Conservation (phyloP, 176 grass and related monocot genomes). For the Oryza coarctata region DNA sequence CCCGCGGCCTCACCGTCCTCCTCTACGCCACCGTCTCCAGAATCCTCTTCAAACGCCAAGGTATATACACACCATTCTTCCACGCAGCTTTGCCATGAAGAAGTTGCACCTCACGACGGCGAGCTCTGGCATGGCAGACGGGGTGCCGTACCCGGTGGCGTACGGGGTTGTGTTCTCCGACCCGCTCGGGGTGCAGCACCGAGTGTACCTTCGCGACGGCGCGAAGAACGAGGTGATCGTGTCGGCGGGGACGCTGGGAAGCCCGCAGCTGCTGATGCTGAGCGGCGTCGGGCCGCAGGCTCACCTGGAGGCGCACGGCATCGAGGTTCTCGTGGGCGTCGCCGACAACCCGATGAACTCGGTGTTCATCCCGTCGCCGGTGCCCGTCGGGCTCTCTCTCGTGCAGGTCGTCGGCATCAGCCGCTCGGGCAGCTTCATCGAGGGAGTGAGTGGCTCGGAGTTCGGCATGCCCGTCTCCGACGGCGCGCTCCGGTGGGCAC, state of each 20-base stretch:
- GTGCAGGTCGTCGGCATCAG: slow-evolving; percentile 85
- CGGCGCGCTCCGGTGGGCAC: slow-evolving; percentile 2
- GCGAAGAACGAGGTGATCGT: slow-evolving; percentile 63
- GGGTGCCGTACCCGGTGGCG: slow-evolving; percentile 49
- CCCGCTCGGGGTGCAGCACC: slow-evolving; percentile 32
- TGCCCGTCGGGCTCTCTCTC: slow-evolving; percentile 53
- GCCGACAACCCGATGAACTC: slow-evolving; percentile 87
- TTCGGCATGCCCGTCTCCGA: slow-evolving; percentile 47
- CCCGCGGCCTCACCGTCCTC: slow-evolving; percentile 53
- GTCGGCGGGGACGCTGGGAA: slow-evolving; percentile 68
- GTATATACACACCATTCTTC: slow-evolving; percentile 18
- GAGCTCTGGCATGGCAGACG: background rate
- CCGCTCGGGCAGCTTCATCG: slow-evolving; percentile 67
- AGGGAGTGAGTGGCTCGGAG: slow-evolving; percentile 69
- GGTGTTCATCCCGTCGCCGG: slow-evolving; percentile 68
- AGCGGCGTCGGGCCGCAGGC: slow-evolving; percentile 71
- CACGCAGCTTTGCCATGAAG: too few relatives aligned
- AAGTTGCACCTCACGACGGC: background rate
- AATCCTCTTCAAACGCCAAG: slow-evolving; percentile 64
- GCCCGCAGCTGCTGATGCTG: slow-evolving; percentile 87
- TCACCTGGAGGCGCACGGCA: slow-evolving; percentile 58
- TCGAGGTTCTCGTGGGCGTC: slow-evolving; percentile 61
- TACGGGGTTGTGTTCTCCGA: slow-evolving; percentile 30
- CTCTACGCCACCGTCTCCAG: slow-evolving; percentile 55
- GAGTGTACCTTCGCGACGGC: slow-evolving; percentile 59